Percentiles rank a stretch among this genome's conserved stretches.
Evolutionary conservation across 306 rosid genomes (phyloP).

Genomic region (Trifolium fragiferum): DNA sequence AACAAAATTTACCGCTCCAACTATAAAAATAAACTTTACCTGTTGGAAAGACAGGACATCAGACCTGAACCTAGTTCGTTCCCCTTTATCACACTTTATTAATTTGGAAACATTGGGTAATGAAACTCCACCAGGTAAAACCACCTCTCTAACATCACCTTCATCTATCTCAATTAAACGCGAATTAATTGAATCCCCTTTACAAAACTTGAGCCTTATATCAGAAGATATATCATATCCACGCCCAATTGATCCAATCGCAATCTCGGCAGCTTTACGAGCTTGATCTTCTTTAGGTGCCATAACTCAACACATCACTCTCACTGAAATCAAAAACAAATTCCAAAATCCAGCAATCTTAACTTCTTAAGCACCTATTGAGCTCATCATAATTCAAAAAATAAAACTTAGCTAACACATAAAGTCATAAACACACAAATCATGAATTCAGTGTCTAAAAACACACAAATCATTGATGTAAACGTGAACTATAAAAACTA

Average conservation of each 20-base stretch:
- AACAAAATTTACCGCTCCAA: conserved; percentile 56
- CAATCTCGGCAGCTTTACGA: conserved; percentile 75
- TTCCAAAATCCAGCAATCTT: conserved; percentile 34
- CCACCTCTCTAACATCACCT: conserved; percentile 63
- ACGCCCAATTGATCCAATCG: conserved; percentile 85
- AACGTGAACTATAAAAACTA: conserved; percentile 4
- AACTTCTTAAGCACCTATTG: conserved; percentile 29
- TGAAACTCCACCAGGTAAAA: conserved; percentile 81
- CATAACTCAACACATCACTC: conserved; percentile 70
- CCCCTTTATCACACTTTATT: conserved; percentile 95
- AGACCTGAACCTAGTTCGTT: conserved; percentile 93
- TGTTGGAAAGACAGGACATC: conserved; percentile 96
- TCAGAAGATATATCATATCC: conserved; percentile 85
- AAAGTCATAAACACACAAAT: not conserved
- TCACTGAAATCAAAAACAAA: conserved; percentile 49
- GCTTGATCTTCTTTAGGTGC: conserved; percentile 73
- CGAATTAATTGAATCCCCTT: conserved; percentile 60
- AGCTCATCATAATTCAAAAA: conserved; percentile 20
- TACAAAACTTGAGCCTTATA: conserved; percentile 87
- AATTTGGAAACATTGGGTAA: conserved; percentile 80
- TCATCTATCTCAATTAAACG: conserved; percentile 82
- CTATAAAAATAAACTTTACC: conserved; percentile 51
- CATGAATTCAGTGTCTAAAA: conserved; percentile 4
- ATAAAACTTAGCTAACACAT: conserved; percentile 20
- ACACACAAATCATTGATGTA: conserved; percentile 22